A percentile compares a stretch with the other conserved stretches of the same genome.
phyloP scores from a whole-genome alignment of 495 filamentous ascomycete species.

The Penicillium longicatenatum region DNA sequence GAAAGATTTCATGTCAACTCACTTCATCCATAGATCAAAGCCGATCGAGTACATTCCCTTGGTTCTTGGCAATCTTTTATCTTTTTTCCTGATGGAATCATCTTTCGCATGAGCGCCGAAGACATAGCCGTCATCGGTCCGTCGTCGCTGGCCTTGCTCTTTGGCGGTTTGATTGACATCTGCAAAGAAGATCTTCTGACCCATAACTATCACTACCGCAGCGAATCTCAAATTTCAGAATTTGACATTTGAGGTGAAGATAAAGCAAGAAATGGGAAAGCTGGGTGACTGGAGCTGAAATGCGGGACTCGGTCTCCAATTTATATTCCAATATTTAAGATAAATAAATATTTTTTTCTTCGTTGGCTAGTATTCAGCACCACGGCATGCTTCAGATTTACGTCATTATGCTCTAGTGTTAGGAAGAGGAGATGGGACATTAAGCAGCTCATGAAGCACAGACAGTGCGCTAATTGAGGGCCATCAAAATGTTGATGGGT shows the following conservation, averaged over 20 bases:
- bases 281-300: too few species aligned
- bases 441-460: constrained; percentile 8
- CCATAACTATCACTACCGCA: background rate
- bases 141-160: constrained; percentile 2
- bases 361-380: background rate
- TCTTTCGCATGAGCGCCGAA: constrained; percentile 18
- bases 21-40: constrained; percentile 18
- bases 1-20: constrained; percentile 7
- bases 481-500: background rate
- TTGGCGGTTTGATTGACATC: constrained; percentile 10
- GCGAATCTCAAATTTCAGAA: too few species aligned
- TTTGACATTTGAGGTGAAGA: too few species aligned
- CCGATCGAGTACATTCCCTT: constrained; percentile 12
- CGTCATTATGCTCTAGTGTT: background rate
- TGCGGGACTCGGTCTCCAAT: too few species aligned
- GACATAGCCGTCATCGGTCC: constrained; percentile 18
- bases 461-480: background rate
- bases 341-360: background rate
- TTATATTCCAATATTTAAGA: too few species aligned
- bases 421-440: background rate
- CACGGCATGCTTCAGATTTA: background rate
- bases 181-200: too few species aligned
- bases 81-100: constrained; percentile 19
- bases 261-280: too few species aligned
- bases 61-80: constrained; percentile 20